Base-by-base conservation (phyloP, 176 grass and related monocot genomes). In the Paspalum vaginatum region DNA sequence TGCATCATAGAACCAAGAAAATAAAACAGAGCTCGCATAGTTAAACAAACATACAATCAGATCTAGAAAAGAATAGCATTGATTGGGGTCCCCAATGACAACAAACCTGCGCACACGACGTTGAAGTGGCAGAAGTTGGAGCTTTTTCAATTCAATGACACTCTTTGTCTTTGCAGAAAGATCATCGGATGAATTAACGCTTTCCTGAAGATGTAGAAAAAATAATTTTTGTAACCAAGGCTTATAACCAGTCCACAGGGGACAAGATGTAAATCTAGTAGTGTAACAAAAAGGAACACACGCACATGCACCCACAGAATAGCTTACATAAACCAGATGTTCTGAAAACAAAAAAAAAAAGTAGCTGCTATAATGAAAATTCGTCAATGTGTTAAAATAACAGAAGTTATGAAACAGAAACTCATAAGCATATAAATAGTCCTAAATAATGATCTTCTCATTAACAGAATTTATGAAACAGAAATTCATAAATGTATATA, bases 71-170 rank as follows among this genome's bases (percentile, higher is more conserved):
- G 55, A 81, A 55, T 32, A 70, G 9, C 27, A 67, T 9, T 72
- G 5, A 12, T 16, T 65, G 10, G 45, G 44, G 44, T 76, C 20
- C 65, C 65, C 57, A 64, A 54, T 69, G 14, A 67, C 58, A 77
- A 72, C 65, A 62, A 87, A 99, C 96, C 92, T 89, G 80, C 96
- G 91, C 38, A 95, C 87, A 79, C 86, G 84, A 65, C 93, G 88
- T 76, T 99, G 96, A 79, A 99, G 88, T 37, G 59, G 76, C n/a
- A 99, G 96, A 95, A 99, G 96, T 81, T 99, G 90, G 84, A 99
- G 92, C 41, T 99, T 99, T 86, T 99, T 99, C 87, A 95, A 84
- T 79, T 99, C 93, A 70, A 99, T 99, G 51, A 99, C 92, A 79
- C 88, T 91, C 85, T 93, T 99, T 81, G 93, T 99, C 85, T 99